These are phyloP conservation scores for Pseudocercospora pini-densiflorae DNA, from an alignment of 2,329 filamentous ascomycete genomes.

Conservation along the genomic window DNA sequence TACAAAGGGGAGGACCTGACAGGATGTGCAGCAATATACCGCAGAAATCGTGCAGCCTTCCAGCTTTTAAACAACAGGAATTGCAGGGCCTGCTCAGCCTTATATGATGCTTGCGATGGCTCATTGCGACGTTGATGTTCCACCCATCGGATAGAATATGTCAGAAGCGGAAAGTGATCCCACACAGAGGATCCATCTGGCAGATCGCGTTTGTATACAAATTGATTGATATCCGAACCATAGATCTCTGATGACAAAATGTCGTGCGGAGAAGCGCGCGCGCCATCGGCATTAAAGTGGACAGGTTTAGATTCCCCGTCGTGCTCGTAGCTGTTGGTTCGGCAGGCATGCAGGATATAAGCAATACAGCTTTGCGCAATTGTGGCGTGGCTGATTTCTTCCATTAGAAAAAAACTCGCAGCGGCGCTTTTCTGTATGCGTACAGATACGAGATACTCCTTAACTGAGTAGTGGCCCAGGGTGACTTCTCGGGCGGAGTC, in stretches of 20 bases:
- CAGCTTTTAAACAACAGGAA: background rate
- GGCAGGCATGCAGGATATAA: background rate
- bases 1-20: background rate
- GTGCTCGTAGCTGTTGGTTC: background rate
- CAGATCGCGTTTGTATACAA: background rate
- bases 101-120: background rate
- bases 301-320: background rate
- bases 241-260: background rate
- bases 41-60: background rate
- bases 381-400: background rate
- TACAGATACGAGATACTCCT: constrained; percentile 30
- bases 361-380: constrained; percentile 5
- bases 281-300: background rate
- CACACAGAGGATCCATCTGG: background rate
- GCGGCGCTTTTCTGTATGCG: constrained; percentile 13
- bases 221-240: background rate
- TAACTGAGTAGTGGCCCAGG: constrained; percentile 33
- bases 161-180: background rate
- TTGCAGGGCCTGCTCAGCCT: background rate
- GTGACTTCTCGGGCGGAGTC: constrained; percentile 12
- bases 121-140: background rate
- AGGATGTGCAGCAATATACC: background rate
- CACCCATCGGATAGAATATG: background rate
- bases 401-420: background rate
- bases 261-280: background rate